Evolutionary conservation across 1,139 yeast species (phyloP), one percentile per base, ranked within the genome.

Genomic region (Yamadazyma aaseri): DNA sequence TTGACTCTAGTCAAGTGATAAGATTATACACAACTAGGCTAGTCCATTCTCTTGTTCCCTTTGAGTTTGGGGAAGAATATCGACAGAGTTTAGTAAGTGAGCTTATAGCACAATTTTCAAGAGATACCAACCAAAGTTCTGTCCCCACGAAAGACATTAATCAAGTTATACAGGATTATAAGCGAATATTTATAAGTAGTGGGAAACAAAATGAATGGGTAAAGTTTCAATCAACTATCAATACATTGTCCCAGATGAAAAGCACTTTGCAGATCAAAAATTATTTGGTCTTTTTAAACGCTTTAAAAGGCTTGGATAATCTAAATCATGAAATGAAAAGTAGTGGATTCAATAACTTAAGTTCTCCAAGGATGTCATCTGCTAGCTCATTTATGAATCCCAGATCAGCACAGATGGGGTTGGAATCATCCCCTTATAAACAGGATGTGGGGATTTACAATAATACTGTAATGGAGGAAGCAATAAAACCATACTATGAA

Each of bases 11-110:
- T 33, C 73, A 65, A 41, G 51, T 65, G 32, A 51, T 65, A 17
- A 55, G 50, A 45, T 48, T 65, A 13, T 68, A 70, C 39, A 45
- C 63, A 24, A 58, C 56, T 26, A 51, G 75, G 20, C 51, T 71
- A 26, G 72, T 67, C 29, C 57, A 55, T 35, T 53, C 71, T 9
- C 46, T 69, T 23, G 57, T 68, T 1, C 76, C 77, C 3, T 29
- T 48, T 1, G 72, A 64, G 27, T 55, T 65, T 33, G 72, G 73
- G 0, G 59, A 60, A 2, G 71, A 63, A 26, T 68, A 62, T 38
- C 48, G 53, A 2, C 63, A 63, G 31, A 58, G 65, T 24, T 49
- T 68, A n/a, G 49, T 60, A 17, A 49, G 42, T 32, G 72, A 66
- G 21, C 40, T 66, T 20, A 45, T 34, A 35, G 40, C 9, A 29